A percentile compares a stretch with the other conserved stretches of the same genome.
phyloP scores from a whole-genome alignment of 2,329 filamentous ascomycete genomes.

The Venturia effusa region DNA sequence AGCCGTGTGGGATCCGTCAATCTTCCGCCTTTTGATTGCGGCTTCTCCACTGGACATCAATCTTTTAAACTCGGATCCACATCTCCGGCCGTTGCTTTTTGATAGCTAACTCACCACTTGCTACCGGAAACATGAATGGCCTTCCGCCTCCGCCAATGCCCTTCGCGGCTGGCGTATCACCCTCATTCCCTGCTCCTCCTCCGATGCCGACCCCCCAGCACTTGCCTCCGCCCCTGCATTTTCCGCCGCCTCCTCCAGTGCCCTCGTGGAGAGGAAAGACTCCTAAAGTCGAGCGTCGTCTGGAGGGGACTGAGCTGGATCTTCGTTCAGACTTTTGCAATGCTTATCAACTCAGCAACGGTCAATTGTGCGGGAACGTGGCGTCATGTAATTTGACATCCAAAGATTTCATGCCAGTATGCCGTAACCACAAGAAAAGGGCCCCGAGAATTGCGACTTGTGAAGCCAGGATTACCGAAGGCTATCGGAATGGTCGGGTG shows the following conservation, averaged over 20 bases:
- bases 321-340: neutral
- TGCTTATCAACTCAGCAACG: neutral
- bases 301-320: neutral
- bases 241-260: neutral
- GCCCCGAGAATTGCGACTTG: neutral
- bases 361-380: neutral
- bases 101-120: neutral
- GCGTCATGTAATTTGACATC: neutral
- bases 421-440: conserved; percentile 5
- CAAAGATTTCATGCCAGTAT: conserved; percentile 1
- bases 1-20: neutral
- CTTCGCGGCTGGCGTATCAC: neutral
- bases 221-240: neutral
- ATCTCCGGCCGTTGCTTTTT: neutral
- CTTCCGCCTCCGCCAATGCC: neutral
- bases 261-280: conserved; percentile 2
- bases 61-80: neutral
- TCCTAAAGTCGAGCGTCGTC: neutral
- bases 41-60: neutral
- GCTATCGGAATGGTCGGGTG: neutral
- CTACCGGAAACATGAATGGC: neutral
- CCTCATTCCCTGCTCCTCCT: conserved; percentile 3
- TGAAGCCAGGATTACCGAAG: neutral
- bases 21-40: no score
- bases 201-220: neutral